Evolutionary conservation across 2,329 filamentous ascomycete species (phyloP).

Genomic region (Aspergillus sp.): DNA sequence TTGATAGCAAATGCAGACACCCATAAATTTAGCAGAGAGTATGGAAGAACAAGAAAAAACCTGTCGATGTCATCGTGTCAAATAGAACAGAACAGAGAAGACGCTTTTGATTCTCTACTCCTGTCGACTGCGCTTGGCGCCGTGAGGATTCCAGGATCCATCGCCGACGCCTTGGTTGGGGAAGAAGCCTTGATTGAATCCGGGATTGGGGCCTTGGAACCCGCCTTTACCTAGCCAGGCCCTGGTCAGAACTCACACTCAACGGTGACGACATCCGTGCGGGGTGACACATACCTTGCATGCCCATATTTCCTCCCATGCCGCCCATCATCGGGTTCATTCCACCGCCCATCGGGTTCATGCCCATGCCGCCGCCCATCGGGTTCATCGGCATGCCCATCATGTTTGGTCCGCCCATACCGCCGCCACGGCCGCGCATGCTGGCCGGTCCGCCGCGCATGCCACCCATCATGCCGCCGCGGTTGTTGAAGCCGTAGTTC

Average conservation of each 20-base stretch:
- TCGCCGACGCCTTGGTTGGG: conserved; percentile 50
- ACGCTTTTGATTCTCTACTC: conserved; percentile 49
- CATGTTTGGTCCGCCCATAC: conserved; percentile 58
- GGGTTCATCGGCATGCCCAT: conserved; percentile 55
- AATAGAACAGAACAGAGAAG: neutral
- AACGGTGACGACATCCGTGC: neutral
- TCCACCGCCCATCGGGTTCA: conserved; percentile 53
- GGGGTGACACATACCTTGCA: conserved; percentile 45
- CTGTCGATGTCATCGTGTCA: neutral
- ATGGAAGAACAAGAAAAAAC: neutral
- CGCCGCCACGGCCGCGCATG: conserved; percentile 59
- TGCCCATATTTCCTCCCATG: conserved; percentile 48
- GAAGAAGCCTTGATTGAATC: conserved; percentile 76
- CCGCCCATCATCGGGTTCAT: conserved; percentile 60
- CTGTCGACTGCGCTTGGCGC: conserved; percentile 74
- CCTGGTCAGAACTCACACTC: conserved; percentile 18
- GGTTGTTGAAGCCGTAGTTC: conserved; percentile 49
- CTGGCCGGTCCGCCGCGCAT: conserved; percentile 56
- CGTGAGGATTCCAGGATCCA: conserved; percentile 77
- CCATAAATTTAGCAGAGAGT: conserved; percentile 6
- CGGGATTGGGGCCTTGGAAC: conserved; percentile 67
- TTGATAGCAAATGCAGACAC: conserved; percentile 5
- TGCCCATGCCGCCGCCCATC: conserved; percentile 52
- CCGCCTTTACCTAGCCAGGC: conserved; percentile 46
- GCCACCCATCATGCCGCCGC: conserved; percentile 55